Evolutionary conservation across 805 yeast genomes (phyloP).

Genomic region (Teunomyces atbi): DNA sequence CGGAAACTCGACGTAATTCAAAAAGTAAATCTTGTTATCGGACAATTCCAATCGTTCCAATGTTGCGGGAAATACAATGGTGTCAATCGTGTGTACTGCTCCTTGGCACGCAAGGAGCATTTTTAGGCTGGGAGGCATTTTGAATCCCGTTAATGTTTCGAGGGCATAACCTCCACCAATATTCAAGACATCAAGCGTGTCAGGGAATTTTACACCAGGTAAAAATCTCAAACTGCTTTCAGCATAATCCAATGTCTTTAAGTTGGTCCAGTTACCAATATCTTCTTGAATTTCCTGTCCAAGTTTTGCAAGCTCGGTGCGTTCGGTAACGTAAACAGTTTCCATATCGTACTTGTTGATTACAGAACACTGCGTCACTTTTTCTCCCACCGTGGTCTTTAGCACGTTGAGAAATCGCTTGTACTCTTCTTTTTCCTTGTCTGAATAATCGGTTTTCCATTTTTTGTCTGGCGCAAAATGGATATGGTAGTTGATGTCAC

Average conservation of each 20-base stretch:
- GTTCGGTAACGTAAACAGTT: conserved; percentile 34
- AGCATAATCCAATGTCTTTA: conserved; percentile 36
- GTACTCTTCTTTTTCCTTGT: conserved; percentile 24
- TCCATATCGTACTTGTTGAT: conserved; percentile 34
- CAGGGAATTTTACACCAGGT: conserved; percentile 42
- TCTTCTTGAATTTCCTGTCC: conserved; percentile 40
- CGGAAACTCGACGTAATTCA: conserved; percentile 41
- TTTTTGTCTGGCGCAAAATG: conserved; percentile 30
- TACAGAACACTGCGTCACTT: conserved; percentile 39
- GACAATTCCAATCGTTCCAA: conserved; percentile 33
- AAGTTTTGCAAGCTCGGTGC: conserved; percentile 28
- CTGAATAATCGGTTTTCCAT: conserved; percentile 30
- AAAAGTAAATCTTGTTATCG: conserved; percentile 38
- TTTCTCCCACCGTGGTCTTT: conserved; percentile 20
- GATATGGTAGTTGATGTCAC: conserved; percentile 33
- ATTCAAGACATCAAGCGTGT: conserved; percentile 34
- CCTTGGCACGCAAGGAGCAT: conserved; percentile 34
- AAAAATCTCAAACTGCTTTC: conserved; percentile 35
- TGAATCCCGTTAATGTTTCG: conserved; percentile 39
- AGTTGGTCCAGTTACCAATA: conserved; percentile 31
- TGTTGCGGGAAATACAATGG: conserved; percentile 31
- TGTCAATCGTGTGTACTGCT: conserved; percentile 33
- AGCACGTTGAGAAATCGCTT: conserved; percentile 21
- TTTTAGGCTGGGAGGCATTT: conserved; percentile 32
- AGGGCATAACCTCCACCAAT: conserved; percentile 40